Percentiles rank a stretch among this genome's conserved stretches.
Evolutionary conservation across 257 asterid genomes (phyloP).

Genomic region (Linderniella brevidens): DNA sequence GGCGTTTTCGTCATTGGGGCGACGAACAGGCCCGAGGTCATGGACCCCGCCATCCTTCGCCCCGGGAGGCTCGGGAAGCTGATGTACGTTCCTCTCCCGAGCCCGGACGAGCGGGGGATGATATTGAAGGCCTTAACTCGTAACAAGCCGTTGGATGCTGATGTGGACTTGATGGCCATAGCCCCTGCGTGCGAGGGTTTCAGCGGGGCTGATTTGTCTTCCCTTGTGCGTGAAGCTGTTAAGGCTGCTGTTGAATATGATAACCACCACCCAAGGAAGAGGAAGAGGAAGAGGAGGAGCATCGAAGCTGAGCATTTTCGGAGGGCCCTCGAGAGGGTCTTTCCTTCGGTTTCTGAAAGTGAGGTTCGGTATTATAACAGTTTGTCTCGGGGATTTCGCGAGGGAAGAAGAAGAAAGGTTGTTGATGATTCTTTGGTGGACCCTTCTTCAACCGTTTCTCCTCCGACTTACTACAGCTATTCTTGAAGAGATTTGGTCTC

Average conservation of each 20-base stretch:
- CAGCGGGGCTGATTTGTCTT: constrained; percentile 76
- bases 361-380: too few relatives aligned
- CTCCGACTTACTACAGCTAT: too few relatives aligned
- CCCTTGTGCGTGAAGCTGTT: constrained; percentile 57
- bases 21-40: constrained; percentile 83
- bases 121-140: constrained; percentile 59
- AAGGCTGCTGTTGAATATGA: too few relatives aligned
- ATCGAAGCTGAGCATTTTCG: constrained; percentile 45
- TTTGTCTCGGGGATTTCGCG: too few relatives aligned
- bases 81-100: constrained; percentile 69
- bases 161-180: constrained; percentile 56
- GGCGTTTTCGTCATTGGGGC: constrained; percentile 86
- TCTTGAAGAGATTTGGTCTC: too few relatives aligned
- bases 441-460: too few relatives aligned
- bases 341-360: constrained; percentile 46
- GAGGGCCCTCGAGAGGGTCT: constrained; percentile 31
- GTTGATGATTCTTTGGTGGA: too few relatives aligned
- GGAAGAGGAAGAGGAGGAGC: constrained; percentile 19
- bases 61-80: constrained; percentile 78
- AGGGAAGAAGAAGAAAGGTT: too few relatives aligned
- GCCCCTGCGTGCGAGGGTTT: constrained; percentile 51
- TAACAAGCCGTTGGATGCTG: constrained; percentile 42
- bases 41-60: constrained; percentile 65
- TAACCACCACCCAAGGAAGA: too few relatives aligned
- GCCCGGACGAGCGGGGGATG: constrained; percentile 69